Evolutionary conservation across 2,329 filamentous ascomycete species (phyloP).

Genomic region (Fusarium musae): DNA sequence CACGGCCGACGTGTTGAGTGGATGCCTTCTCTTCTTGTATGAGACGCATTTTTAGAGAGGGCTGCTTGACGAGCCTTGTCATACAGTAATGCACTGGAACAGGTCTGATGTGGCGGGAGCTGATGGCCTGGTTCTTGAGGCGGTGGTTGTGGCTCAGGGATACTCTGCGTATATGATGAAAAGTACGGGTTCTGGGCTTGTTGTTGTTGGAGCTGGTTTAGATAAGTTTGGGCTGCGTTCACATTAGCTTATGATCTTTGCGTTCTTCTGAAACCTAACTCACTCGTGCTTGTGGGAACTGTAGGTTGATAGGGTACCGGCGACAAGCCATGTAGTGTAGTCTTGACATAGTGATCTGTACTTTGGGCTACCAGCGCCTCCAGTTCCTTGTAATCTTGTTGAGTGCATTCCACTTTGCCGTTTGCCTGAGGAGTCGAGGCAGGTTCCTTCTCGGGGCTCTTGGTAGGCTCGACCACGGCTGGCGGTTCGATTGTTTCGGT

Average conservation of each 20-base stretch:
- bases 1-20: constrained; percentile 79
- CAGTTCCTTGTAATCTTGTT: constrained; percentile 56
- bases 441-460: constrained; percentile 43
- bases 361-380: constrained; percentile 58
- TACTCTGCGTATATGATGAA: constrained; percentile 47
- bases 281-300: constrained; percentile 53
- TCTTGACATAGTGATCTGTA: constrained; percentile 58
- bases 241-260: constrained; percentile 43
- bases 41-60: constrained; percentile 65
- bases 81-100: constrained; percentile 65
- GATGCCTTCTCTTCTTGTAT: constrained; percentile 65
- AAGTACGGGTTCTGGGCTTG: constrained; percentile 52
- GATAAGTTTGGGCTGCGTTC: constrained; percentile 51
- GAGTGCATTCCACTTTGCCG: constrained; percentile 47
- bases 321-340: constrained; percentile 56
- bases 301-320: constrained; percentile 57
- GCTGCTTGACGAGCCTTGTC: constrained; percentile 69
- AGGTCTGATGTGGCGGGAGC: constrained; percentile 67
- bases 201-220: constrained; percentile 53
- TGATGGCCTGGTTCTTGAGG: constrained; percentile 49
- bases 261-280: constrained; percentile 16
- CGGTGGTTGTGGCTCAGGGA: constrained; percentile 50
- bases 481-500: constrained; percentile 38
- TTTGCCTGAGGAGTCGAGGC: constrained; percentile 42
- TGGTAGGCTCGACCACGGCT: constrained; percentile 30